phyloP scores from a whole-genome alignment of 371 early-diverging fungal genomes.

The Amoeboaphelidium protococcarum region DNA sequence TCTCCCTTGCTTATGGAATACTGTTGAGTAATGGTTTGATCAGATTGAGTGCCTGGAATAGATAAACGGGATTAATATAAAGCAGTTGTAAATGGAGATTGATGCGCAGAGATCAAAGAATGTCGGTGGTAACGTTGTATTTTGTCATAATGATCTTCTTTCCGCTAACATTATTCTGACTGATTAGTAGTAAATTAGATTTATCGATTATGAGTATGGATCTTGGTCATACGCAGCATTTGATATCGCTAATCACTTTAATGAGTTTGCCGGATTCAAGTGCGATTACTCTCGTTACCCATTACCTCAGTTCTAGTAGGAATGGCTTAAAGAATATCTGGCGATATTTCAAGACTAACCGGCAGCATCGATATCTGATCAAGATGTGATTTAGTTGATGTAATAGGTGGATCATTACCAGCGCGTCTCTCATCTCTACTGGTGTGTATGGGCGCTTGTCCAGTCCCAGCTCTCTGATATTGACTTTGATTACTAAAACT shows the following conservation, averaged over 20 bases:
- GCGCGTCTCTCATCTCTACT: constrained; percentile 67
- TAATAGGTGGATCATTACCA: constrained; percentile 51
- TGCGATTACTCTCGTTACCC: constrained; percentile 74
- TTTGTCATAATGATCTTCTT: constrained; percentile 72
- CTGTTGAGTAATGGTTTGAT: no score
- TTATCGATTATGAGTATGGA: constrained; percentile 89
- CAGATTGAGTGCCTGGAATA: no score
- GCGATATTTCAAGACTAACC: background rate
- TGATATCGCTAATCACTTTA: constrained; percentile 85
- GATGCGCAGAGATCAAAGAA: no score
- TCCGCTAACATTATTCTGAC: constrained; percentile 35
- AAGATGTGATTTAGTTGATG: constrained; percentile 28
- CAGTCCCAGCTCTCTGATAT: constrained; percentile 65
- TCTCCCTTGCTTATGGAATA: no score
- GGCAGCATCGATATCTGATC: constrained; percentile 15
- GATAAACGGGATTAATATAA: no score
- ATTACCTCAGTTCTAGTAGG: constrained; percentile 25
- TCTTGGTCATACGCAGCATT: constrained; percentile 54
- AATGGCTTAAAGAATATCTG: constrained; percentile 36
- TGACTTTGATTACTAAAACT: constrained; percentile 73
- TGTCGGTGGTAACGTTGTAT: no score
- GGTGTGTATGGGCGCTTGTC: constrained; percentile 59
- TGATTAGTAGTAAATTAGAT: constrained; percentile 15
- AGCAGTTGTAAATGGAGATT: no score
- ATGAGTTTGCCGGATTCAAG: constrained; percentile 76